phyloP scores from a whole-genome alignment of 805 yeast species.

The Barnettozyma pratensis region DNA sequence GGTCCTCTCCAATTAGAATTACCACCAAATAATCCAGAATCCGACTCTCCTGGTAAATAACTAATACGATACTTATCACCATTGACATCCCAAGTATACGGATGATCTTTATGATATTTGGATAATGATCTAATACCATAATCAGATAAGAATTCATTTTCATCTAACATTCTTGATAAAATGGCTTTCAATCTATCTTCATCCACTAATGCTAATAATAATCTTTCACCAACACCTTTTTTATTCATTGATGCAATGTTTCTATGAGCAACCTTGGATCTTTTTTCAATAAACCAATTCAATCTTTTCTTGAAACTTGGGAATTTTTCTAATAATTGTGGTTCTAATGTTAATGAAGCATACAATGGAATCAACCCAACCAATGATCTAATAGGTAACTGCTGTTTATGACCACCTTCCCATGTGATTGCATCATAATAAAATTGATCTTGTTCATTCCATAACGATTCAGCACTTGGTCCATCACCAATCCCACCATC shows the following conservation, averaged over 20 bases:
- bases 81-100: slow-evolving; percentile 78
- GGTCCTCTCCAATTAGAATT: slow-evolving; percentile 98
- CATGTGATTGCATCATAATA: slow-evolving; percentile 88
- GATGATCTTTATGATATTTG: slow-evolving; percentile 77
- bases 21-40: slow-evolving; percentile 93
- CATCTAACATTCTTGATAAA: slow-evolving; percentile 77
- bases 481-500: slow-evolving; percentile 27
- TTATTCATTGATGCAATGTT: slow-evolving; percentile 79
- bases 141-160: slow-evolving; percentile 75
- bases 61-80: slow-evolving; percentile 66
- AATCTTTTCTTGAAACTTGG: slow-evolving; percentile 80
- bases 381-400: slow-evolving; percentile 79
- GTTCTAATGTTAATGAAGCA: slow-evolving; percentile 85
- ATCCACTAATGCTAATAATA: slow-evolving; percentile 73
- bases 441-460: slow-evolving; percentile 88
- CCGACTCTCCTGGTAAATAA: slow-evolving; percentile 84
- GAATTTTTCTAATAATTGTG: slow-evolving; percentile 68
- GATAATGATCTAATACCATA: slow-evolving; percentile 88
- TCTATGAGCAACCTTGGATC: slow-evolving; percentile 64
- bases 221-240: slow-evolving; percentile 76
- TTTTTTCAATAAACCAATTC: slow-evolving; percentile 76
- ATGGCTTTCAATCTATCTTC: slow-evolving; percentile 75
- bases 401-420: slow-evolving; percentile 62
- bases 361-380: slow-evolving; percentile 90
- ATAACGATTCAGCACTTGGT: slow-evolving; percentile 56